Base-by-base conservation (phyloP, 306 rosid species). In the Inga laurina region DNA sequence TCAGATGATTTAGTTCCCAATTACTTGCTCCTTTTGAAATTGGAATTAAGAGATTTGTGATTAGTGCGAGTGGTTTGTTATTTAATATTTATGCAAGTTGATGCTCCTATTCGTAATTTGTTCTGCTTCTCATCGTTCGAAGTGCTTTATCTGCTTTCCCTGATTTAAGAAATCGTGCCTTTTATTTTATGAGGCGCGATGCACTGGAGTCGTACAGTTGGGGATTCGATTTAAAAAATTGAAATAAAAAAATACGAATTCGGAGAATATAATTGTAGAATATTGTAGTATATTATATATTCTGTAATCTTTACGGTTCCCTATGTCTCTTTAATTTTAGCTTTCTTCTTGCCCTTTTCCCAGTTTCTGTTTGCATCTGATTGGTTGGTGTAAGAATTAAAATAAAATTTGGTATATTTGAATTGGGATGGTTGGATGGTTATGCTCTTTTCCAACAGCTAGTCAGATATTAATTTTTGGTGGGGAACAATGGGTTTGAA, bases 181-280 rank as follows among this genome's bases (percentile, higher is more conserved):
- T 80, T 83, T 83, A 48, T 59, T 64, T 19, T 48, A 79, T 10
- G 15, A 59, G 22, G 49, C 24, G 64, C 76, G 77, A 83, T 61
- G 76, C 86, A 44, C 79, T 81, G 88, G 80, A 86, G 81, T 78
- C 59, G 77, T 56, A 79, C 34, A 72, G 37, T 79, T 76, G 77
- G 83, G 77, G 70, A 70, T 83, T 71, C 52, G 52, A 83, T 83
- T 41, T n/a, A n/a, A 49, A 46, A 21, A 66, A 21, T 14, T 48
- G 62, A n/a, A 32, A 79, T 72, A 24, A 76, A 82, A 79, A 71
- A 62, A 72, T 77, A 35, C 72, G 72, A 85, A 74, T 85, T 85
- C 80, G 75, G 3, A 9, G 21, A 19, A 76, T 62, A 49, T 32
- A 32, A 54, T 35, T 49, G 41, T 16, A 41, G 76, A 24, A 72